phyloP scores from a whole-genome alignment of 495 filamentous ascomycete species.

The Penicillium arizonense region DNA sequence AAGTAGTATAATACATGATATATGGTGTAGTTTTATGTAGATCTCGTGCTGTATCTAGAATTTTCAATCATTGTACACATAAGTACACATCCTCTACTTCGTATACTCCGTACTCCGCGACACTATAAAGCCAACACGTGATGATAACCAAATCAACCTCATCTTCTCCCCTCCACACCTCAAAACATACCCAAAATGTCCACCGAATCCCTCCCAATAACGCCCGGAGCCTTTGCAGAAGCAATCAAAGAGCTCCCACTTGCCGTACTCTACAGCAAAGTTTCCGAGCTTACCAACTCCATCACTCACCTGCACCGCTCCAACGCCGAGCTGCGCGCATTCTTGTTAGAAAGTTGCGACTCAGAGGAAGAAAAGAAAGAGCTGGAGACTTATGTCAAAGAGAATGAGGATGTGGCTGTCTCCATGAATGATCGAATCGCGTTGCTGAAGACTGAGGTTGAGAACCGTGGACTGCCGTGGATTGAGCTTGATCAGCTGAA shows the following conservation, averaged over 20 bases:
- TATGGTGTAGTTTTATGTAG: too few relatives aligned
- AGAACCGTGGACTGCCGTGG: slow-evolving; percentile 71
- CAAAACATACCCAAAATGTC: slow-evolving; percentile 30
- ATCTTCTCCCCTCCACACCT: not conserved
- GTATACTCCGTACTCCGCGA: not conserved
- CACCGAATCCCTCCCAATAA: slow-evolving; percentile 34
- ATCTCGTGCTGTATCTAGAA: too few relatives aligned
- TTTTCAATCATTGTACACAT: too few relatives aligned
- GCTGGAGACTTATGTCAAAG: slow-evolving; percentile 42
- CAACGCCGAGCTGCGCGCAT: slow-evolving; percentile 69
- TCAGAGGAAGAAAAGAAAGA: slow-evolving; percentile 64
- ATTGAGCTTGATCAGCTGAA: slow-evolving; percentile 46
- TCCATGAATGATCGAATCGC: slow-evolving; percentile 71
- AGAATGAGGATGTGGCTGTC: slow-evolving; percentile 73
- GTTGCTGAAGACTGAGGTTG: slow-evolving; percentile 70
- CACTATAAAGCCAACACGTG: not conserved
- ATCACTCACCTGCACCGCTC: slow-evolving; percentile 79
- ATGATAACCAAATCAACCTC: slow-evolving; percentile 2
- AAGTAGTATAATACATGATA: too few relatives aligned
- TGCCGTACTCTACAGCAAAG: slow-evolving; percentile 72
- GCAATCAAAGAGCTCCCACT: slow-evolving; percentile 73
- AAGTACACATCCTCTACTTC: not conserved
- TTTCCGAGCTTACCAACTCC: slow-evolving; percentile 76
- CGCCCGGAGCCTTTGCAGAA: slow-evolving; percentile 50
- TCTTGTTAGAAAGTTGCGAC: slow-evolving; percentile 47